Conservation (phyloP, 2,329 filamentous ascomycete species). For the Tolypocladium endophyticum region DNA sequence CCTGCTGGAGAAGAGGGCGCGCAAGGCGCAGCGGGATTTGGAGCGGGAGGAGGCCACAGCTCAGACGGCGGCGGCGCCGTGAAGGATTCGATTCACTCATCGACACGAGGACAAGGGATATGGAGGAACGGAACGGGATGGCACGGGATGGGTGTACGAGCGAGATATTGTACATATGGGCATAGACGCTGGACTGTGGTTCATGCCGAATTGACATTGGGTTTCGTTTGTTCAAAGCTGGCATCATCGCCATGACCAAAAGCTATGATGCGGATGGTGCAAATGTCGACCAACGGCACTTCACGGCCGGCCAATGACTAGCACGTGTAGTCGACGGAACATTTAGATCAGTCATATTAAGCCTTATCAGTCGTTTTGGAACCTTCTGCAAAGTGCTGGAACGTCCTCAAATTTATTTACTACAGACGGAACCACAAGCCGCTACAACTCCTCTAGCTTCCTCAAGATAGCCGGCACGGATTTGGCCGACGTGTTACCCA, state of each 20-base stretch:
- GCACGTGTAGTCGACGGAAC: neutral
- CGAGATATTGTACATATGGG: constrained; percentile 2
- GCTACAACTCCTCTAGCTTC: constrained; percentile 45
- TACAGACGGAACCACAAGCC: neutral
- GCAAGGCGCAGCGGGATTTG: constrained; percentile 37
- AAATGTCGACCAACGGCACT: neutral
- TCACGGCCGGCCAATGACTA: neutral
- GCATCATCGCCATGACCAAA: neutral
- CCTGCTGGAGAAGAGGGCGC: constrained; percentile 80
- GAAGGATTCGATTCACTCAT: neutral
- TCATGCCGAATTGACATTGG: neutral
- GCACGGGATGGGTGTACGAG: neutral
- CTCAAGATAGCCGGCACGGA: constrained; percentile 60
- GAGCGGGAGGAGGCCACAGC: neutral
- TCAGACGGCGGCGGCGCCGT: neutral
- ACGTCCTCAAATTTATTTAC: neutral
- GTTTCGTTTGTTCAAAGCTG: neutral
- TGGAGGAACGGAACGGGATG: neutral
- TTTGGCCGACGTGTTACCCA: constrained; percentile 75
- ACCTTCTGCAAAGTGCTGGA: neutral
- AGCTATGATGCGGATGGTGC: neutral
- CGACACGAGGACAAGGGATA: neutral
- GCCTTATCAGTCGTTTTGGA: neutral
- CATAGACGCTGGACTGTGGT: neutral
- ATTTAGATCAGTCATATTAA: neutral